A percentile compares a stretch with the other conserved stretches of the same genome.
These are phyloP conservation scores for Alloteropsis angusta DNA, from an alignment of 202 grass and related monocot genomes.

Conservation along the genomic window DNA sequence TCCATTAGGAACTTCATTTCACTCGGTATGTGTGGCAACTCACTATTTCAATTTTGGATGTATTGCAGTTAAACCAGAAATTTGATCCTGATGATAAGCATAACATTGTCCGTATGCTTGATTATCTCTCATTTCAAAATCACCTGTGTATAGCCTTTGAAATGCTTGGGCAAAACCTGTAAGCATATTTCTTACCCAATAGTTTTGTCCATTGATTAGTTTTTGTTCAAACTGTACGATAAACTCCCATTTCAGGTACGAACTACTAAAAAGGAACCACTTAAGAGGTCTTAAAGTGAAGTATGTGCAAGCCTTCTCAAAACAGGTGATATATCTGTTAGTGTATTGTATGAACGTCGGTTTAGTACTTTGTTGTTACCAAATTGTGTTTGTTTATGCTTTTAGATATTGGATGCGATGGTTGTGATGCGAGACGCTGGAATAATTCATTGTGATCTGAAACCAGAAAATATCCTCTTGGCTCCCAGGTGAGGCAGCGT, in stretches of 20 bases:
- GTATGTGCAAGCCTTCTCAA: conserved; percentile 79
- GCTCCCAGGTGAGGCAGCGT: conserved; percentile 47
- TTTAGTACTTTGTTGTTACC: neutral
- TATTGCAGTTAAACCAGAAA: conserved; percentile 78
- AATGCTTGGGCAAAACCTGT: conserved; percentile 97
- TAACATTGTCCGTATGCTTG: conserved; percentile 96
- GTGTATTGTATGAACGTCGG: neutral
- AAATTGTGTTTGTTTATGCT: conserved; percentile 19
- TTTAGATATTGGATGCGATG: conserved; percentile 89
- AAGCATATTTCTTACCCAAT: conserved; percentile 32
- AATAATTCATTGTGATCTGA: conserved; percentile 98
- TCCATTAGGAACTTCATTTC: conserved; percentile 19
- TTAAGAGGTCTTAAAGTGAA: conserved; percentile 82
- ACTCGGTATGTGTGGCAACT: neutral
- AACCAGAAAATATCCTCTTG: conserved; percentile 97
- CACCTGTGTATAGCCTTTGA: conserved; percentile 96
- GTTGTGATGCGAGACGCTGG: conserved; percentile 90
- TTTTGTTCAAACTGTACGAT: conserved; percentile 9
- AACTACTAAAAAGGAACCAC: conserved; percentile 77
- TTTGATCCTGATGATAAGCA: conserved; percentile 81
- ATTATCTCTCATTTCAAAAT: conserved; percentile 71
- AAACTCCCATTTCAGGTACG: conserved; percentile 62
- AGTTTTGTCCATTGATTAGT: neutral
- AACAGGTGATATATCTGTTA: conserved; percentile 47
- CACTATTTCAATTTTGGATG: conserved; percentile 6